A percentile compares a stretch with the other conserved stretches of the same genome.
phyloP scores from a whole-genome alignment of 108 stramenopile genomes.

The Cylindrotheca fusiformis region DNA sequence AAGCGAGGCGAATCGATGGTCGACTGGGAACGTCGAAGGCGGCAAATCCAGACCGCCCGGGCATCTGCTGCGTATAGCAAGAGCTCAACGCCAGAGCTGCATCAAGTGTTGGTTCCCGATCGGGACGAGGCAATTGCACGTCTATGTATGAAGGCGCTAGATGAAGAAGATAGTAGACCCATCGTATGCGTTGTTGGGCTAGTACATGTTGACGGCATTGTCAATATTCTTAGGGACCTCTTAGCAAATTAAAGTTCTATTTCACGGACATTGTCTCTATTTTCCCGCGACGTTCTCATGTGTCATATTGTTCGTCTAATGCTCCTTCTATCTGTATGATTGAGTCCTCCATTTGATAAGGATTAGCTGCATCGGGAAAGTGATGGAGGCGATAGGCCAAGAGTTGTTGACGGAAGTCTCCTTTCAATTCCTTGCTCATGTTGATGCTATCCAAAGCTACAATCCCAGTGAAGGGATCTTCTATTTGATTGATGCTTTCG shows the following conservation, averaged over 20 bases:
- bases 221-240: no score
- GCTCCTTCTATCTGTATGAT: conserved; percentile 25
- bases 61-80: background rate
- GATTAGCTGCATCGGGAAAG: conserved; percentile 46
- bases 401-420: conserved; percentile 42
- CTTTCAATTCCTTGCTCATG: conserved; percentile 26
- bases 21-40: background rate
- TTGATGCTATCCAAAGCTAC: conserved; percentile 55
- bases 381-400: conserved; percentile 37
- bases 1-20: background rate
- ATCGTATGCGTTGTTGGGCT: background rate
- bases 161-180: background rate
- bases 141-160: background rate
- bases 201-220: background rate
- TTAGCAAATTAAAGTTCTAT: no score
- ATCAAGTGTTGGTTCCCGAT: background rate
- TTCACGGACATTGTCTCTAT: no score
- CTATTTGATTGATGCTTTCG: conserved; percentile 63
- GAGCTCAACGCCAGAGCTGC: background rate
- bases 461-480: conserved; percentile 71
- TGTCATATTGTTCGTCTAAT: no score
- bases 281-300: no score
- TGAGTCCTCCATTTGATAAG: no score
- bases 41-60: background rate
- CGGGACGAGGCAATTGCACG: background rate